Evolutionary conservation across 176 grass and related monocot genomes (phyloP).

Genomic region (Bonia amplexicaulis): DNA sequence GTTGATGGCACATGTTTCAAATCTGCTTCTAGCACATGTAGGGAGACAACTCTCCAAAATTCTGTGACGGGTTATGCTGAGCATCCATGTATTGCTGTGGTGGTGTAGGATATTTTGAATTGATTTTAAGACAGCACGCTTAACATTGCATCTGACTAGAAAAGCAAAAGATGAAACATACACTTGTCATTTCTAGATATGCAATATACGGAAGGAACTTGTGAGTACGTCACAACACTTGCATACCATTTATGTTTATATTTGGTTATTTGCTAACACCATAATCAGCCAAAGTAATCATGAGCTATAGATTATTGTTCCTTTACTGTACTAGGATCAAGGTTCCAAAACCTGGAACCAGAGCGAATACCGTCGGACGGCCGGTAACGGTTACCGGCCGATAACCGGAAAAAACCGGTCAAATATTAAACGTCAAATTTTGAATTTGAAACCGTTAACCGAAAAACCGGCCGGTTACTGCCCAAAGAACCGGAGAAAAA

Average conservation of each 20-base stretch:
- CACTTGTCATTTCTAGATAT: not conserved
- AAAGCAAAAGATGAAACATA: not conserved
- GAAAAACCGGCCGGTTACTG: too few species aligned
- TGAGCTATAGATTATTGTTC: not conserved
- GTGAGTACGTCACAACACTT: too few species aligned
- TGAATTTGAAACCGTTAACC: too few species aligned
- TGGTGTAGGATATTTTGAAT: not conserved
- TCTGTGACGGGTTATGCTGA: not conserved
- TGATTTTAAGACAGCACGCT: not conserved
- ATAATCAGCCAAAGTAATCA: not conserved
- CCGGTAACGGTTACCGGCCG: too few species aligned
- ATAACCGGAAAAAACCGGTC: too few species aligned
- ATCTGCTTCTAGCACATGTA: not conserved
- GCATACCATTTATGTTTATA: too few species aligned
- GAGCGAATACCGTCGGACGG: too few species aligned
- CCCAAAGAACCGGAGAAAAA: too few species aligned
- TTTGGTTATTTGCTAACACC: not conserved
- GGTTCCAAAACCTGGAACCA: too few species aligned
- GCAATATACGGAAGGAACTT: too few species aligned
- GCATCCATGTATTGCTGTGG: not conserved
- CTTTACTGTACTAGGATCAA: not conserved
- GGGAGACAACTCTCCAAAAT: not conserved
- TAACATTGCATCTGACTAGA: not conserved
- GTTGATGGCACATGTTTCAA: not conserved
- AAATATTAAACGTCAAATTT: too few species aligned